These are phyloP conservation scores for Apocynum venetum DNA, from an alignment of 257 asterid genomes.

Conservation along the genomic window DNA sequence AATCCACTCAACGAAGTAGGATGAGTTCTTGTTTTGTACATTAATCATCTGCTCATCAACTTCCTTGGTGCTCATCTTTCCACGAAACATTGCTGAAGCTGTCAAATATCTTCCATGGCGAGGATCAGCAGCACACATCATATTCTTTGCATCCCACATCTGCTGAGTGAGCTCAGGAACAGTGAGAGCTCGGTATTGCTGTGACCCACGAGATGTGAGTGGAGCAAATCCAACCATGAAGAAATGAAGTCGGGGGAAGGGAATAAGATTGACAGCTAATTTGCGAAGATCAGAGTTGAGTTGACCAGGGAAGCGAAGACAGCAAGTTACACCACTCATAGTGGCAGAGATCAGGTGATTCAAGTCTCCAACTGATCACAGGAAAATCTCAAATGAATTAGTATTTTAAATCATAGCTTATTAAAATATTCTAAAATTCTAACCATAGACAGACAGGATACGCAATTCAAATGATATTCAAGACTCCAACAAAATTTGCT, in stretches of 20 bases:
- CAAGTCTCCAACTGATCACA: constrained; percentile 60
- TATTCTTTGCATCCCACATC: constrained; percentile 85
- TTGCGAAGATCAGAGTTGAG: constrained; percentile 78
- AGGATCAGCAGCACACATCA: constrained; percentile 82
- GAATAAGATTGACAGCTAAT: constrained; percentile 75
- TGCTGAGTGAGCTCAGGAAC: constrained; percentile 79
- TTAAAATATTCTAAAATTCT: background rate
- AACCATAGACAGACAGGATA: background rate
- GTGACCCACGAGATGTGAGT: constrained; percentile 86
- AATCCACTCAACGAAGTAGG: constrained; percentile 69
- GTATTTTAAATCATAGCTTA: background rate
- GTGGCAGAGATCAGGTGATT: constrained; percentile 77
- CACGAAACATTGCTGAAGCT: constrained; percentile 65
- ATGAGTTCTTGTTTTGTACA: constrained; percentile 62
- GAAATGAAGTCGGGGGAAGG: constrained; percentile 74
- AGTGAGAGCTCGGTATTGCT: constrained; percentile 69
- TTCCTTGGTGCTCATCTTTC: constrained; percentile 66
- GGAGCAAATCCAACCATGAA: constrained; percentile 89
- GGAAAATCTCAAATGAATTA: background rate
- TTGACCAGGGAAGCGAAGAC: constrained; percentile 82
- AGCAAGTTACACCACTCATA: constrained; percentile 85
- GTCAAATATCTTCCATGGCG: constrained; percentile 62
- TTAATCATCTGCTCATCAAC: constrained; percentile 69
- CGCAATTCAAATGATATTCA: background rate
- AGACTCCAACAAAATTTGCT: background rate